Conservation (phyloP, 2,329 filamentous ascomycete species). For the Elsinoe necatrix region DNA sequence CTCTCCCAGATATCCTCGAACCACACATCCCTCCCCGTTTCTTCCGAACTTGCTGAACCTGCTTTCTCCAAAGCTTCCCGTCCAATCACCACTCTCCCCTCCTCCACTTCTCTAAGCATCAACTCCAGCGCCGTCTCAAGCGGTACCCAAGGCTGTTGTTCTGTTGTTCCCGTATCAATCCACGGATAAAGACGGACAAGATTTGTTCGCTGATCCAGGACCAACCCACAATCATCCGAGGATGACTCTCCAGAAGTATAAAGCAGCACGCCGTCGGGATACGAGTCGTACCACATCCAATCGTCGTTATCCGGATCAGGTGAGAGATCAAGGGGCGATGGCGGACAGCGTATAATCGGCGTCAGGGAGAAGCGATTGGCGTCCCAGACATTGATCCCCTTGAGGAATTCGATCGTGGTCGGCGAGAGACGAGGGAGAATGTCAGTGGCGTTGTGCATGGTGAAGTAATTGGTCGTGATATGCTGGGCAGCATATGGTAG, state of each 20-base stretch:
- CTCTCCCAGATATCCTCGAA: not conserved
- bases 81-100: conserved; percentile 6
- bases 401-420: conserved; percentile 2
- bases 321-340: not conserved
- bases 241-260: not conserved
- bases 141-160: not conserved
- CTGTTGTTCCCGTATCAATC: not conserved
- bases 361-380: not conserved
- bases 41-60: not conserved
- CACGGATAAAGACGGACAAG: not conserved
- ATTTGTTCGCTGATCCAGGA: conserved; percentile 11
- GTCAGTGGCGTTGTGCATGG: not conserved
- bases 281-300: conserved; percentile 8
- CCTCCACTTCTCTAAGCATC: not conserved
- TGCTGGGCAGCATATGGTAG: not conserved
- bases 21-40: not conserved
- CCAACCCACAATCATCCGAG: conserved; percentile 10
- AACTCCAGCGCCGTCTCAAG: not conserved
- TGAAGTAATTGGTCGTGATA: conserved; percentile 10
- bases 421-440: not conserved
- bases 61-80: not conserved
- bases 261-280: conserved; percentile 10
- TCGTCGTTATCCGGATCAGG: not conserved
- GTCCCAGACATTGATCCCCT: conserved; percentile 12
- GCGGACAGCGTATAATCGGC: not conserved